Conservation (phyloP, 2,329 filamentous ascomycete species). For the Hypoxylon sp. region DNA sequence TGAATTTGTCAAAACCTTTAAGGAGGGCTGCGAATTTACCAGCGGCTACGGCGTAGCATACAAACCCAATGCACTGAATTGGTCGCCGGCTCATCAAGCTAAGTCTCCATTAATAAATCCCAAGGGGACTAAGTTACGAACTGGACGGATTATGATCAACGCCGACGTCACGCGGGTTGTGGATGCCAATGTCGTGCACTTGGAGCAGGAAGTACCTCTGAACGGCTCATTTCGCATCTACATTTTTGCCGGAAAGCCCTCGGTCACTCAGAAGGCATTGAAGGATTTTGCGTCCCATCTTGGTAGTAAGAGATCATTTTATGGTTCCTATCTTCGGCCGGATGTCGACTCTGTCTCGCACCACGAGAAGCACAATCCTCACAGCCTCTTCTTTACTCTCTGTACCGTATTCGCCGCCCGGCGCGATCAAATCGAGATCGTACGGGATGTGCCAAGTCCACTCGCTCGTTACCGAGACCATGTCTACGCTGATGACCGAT, state of each 20-base stretch:
- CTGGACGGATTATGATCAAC: slow-evolving; percentile 83
- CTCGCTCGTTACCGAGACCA: slow-evolving; percentile 84
- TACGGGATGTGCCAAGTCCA: slow-evolving; percentile 76
- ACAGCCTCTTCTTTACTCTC: slow-evolving; percentile 85
- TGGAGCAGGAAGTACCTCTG: slow-evolving; percentile 90
- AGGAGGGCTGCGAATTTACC: slow-evolving; percentile 91
- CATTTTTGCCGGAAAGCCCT: slow-evolving; percentile 82
- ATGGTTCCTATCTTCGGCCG: slow-evolving; percentile 72
- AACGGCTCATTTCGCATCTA: slow-evolving; percentile 92
- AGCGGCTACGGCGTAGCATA: slow-evolving; percentile 93
- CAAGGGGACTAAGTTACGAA: slow-evolving; percentile 73
- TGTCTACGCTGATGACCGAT: slow-evolving; percentile 88
- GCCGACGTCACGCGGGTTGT: slow-evolving; percentile 87
- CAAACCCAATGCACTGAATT: slow-evolving; percentile 85
- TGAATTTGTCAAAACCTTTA: slow-evolving; percentile 90
- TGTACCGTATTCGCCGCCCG: slow-evolving; percentile 80
- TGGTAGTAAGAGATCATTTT: slow-evolving; percentile 78
- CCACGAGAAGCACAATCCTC: slow-evolving; percentile 87
- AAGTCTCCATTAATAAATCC: slow-evolving; percentile 79
- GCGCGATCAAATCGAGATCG: slow-evolving; percentile 79
- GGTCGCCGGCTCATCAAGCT: slow-evolving; percentile 80
- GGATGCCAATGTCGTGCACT: slow-evolving; percentile 89
- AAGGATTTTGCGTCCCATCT: slow-evolving; percentile 78
- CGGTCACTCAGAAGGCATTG: slow-evolving; percentile 73
- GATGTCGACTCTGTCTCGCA: slow-evolving; percentile 76